Conservation (phyloP, 106 monocot species). For the Dendrobium catenatum region DNA sequence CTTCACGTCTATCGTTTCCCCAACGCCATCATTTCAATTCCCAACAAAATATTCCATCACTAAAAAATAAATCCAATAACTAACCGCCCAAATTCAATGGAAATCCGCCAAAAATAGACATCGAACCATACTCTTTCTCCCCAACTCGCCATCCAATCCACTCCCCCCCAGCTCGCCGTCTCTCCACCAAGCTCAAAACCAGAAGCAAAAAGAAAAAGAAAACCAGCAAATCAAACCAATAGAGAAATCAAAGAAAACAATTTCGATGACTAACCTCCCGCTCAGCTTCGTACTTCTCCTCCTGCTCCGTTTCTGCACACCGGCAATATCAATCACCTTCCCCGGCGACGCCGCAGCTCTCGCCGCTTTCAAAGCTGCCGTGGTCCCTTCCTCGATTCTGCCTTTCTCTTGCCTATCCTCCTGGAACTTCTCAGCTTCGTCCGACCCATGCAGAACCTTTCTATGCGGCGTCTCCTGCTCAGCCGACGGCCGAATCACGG, state of each 20-base stretch:
- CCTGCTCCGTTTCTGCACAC: constrained; percentile 2
- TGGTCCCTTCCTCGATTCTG: constrained; percentile 29
- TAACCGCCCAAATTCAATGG: too few relatives aligned
- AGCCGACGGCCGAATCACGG: constrained; percentile 19
- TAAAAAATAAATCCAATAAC: too few relatives aligned
- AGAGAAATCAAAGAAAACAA: neutral
- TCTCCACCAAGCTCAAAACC: too few relatives aligned
- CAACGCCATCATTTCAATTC: too few relatives aligned
- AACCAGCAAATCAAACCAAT: too few relatives aligned
- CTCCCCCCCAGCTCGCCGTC: too few relatives aligned
- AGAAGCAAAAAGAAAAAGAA: too few relatives aligned
- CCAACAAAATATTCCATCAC: too few relatives aligned
- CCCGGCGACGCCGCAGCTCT: constrained; percentile 41
- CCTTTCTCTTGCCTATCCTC: constrained; percentile 56
- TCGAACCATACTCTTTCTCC: too few relatives aligned
- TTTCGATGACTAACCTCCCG: neutral
- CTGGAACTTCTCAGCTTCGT: constrained; percentile 55
- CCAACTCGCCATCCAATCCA: too few relatives aligned
- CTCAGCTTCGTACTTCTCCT: neutral
- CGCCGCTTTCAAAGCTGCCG: constrained; percentile 28
- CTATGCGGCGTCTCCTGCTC: constrained; percentile 52
- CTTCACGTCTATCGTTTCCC: too few relatives aligned
- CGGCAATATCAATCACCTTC: constrained; percentile 12
- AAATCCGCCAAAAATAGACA: too few relatives aligned
- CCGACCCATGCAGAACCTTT: constrained; percentile 29